A percentile compares a stretch with the other conserved stretches of the same genome.
These are phyloP conservation scores for Diophrys appendiculata DNA, from an alignment of 73 alveolate species.

Conservation along the genomic window DNA sequence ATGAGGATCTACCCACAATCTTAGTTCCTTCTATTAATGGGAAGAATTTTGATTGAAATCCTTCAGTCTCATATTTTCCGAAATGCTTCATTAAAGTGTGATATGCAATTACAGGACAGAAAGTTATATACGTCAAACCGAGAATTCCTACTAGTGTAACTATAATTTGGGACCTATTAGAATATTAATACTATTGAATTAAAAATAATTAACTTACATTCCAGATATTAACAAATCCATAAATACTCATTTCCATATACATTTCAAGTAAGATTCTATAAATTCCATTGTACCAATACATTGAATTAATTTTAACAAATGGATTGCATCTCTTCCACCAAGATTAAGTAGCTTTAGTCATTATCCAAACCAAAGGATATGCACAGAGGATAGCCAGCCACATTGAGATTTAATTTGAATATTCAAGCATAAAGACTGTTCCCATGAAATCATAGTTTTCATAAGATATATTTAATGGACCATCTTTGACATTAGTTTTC, in stretches of 20 bases:
- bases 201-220: neutral
- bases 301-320: no score
- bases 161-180: neutral
- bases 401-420: neutral
- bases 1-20: neutral
- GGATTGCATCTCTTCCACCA: neutral
- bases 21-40: neutral
- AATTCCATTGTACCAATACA: neutral
- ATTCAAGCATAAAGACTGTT: neutral
- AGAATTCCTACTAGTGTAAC: neutral
- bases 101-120: neutral
- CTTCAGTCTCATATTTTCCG: neutral
- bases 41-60: neutral
- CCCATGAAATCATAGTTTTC: neutral
- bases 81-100: neutral
- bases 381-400: neutral
- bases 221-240: conserved; percentile 1
- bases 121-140: neutral
- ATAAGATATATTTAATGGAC: neutral
- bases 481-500: neutral
- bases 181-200: neutral
- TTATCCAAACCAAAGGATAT: neutral
- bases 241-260: neutral
- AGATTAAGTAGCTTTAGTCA: neutral
- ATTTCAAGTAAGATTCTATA: neutral